phyloP scores from a whole-genome alignment of 2,329 filamentous ascomycete species.

The Sporothrix dimorphospora region DNA sequence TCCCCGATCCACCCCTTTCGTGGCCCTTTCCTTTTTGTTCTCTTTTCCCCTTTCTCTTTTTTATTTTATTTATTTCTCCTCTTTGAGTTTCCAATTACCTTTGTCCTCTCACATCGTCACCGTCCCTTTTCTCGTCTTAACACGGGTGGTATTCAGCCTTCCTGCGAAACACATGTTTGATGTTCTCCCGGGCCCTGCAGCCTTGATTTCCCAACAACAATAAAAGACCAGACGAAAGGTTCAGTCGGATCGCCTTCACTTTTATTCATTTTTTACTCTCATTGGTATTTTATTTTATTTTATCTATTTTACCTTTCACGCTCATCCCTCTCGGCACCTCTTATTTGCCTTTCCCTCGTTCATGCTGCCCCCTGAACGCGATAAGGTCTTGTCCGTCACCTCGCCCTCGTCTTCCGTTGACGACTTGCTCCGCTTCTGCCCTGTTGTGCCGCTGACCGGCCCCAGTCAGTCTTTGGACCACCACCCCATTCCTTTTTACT shows the following conservation, averaged over 20 bases:
- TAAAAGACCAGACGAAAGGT: not conserved
- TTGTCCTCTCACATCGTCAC: not conserved
- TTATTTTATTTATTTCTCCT: not conserved
- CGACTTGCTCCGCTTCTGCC: constrained; percentile 22
- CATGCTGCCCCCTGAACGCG: not conserved
- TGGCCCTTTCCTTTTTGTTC: not conserved
- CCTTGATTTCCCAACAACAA: not conserved
- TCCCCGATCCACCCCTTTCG: not conserved
- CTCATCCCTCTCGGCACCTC: not conserved
- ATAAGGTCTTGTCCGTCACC: constrained; percentile 1
- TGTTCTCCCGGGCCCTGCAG: constrained; percentile 8
- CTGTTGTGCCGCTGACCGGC: constrained; percentile 20
- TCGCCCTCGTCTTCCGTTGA: not conserved
- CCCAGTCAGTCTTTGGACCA: not conserved
- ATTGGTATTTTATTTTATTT: not conserved
- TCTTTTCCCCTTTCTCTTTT: not conserved
- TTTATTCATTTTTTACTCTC: no score
- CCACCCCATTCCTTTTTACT: not conserved
- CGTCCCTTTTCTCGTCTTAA: not conserved
- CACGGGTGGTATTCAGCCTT: constrained; percentile 18
- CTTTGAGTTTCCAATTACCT: not conserved
- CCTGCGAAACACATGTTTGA: constrained; percentile 23
- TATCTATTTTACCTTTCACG: not conserved
- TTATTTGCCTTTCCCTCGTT: not conserved
- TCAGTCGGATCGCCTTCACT: not conserved